Percentiles rank a stretch among this genome's conserved stretches.
phyloP scores from a whole-genome alignment of 768 basidiomycete genomes.

The Termitomyces sp. region DNA sequence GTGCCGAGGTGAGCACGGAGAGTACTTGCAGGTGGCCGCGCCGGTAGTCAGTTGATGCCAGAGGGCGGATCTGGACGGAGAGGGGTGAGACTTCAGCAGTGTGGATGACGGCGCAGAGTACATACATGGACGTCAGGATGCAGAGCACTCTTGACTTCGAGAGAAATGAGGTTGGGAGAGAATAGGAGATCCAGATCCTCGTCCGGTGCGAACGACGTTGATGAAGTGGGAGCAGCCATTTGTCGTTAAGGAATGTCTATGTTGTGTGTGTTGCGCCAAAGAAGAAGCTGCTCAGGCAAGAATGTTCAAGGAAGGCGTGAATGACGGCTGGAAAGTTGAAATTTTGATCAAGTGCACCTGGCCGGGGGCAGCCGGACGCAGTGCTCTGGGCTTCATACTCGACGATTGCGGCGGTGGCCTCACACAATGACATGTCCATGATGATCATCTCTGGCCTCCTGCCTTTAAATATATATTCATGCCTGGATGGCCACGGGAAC shows the following conservation, averaged over 20 bases:
- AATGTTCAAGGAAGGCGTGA: not conserved
- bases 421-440: not conserved
- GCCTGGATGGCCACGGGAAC: not conserved
- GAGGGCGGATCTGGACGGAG: conserved; percentile 71
- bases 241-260: conserved; percentile 4
- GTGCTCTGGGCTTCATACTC: not conserved
- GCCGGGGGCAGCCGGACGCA: not conserved
- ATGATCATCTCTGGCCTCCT: not conserved
- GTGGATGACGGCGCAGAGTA: not conserved
- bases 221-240: conserved; percentile 10
- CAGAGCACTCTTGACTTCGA: conserved; percentile 51
- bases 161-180: conserved; percentile 63
- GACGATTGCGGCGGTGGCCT: not conserved
- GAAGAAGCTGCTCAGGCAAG: not conserved
- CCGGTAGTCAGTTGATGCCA: conserved; percentile 77
- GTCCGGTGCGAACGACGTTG: conserved; percentile 49
- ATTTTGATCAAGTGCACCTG: not conserved
- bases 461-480: not conserved
- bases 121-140: conserved; percentile 44
- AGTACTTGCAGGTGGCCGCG: conserved; percentile 86
- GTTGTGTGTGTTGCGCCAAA: too few relatives aligned
- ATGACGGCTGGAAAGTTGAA: not conserved
- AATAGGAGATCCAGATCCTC: conserved; percentile 73
- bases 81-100: not conserved
- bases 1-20: conserved; percentile 65